Percentiles rank a stretch among this genome's conserved stretches.
phyloP scores from a whole-genome alignment of 768 basidiomycete species.

The Cystobasidium ongulense region DNA sequence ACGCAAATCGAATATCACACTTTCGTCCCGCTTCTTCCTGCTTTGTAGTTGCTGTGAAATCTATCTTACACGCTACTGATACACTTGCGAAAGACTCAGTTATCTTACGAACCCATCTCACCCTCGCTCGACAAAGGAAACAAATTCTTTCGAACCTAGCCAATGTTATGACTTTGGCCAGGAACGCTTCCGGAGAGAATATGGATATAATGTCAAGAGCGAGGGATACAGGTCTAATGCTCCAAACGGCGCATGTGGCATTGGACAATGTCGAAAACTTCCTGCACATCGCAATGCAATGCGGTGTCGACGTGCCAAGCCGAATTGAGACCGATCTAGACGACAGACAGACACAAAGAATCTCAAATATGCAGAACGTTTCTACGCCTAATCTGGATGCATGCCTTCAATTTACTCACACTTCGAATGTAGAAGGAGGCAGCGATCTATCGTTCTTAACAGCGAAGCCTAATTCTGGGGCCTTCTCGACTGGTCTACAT shows the following conservation, averaged over 20 bases:
- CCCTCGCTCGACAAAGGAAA: conserved; percentile 68
- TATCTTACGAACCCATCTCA: conserved; percentile 58
- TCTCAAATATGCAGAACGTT: conserved; percentile 18
- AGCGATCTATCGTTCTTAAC: neutral
- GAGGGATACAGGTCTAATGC: conserved; percentile 64
- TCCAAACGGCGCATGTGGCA: conserved; percentile 68
- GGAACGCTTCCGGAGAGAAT: conserved; percentile 48
- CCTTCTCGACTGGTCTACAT: neutral
- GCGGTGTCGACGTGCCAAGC: conserved; percentile 45
- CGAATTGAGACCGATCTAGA: neutral
- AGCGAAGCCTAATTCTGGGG: neutral
- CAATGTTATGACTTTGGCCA: conserved; percentile 66
- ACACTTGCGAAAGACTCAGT: conserved; percentile 75
- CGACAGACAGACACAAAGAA: neutral
- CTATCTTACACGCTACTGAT: conserved; percentile 70
- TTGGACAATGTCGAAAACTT: conserved; percentile 73
- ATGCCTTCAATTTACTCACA: conserved; percentile 10
- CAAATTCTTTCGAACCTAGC: conserved; percentile 72
- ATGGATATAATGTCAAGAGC: conserved; percentile 51
- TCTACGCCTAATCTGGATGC: conserved; percentile 30
- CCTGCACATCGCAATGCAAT: conserved; percentile 49
- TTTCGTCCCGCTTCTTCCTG: conserved; percentile 87
- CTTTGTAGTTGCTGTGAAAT: conserved; percentile 86
- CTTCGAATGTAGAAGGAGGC: neutral
- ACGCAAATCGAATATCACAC: conserved; percentile 66